A percentile compares a stretch with the other conserved stretches of the same genome.
Conservation (phyloP, 768 basidiomycete species). For the Phlebiopsis flavidoalba region DNA sequence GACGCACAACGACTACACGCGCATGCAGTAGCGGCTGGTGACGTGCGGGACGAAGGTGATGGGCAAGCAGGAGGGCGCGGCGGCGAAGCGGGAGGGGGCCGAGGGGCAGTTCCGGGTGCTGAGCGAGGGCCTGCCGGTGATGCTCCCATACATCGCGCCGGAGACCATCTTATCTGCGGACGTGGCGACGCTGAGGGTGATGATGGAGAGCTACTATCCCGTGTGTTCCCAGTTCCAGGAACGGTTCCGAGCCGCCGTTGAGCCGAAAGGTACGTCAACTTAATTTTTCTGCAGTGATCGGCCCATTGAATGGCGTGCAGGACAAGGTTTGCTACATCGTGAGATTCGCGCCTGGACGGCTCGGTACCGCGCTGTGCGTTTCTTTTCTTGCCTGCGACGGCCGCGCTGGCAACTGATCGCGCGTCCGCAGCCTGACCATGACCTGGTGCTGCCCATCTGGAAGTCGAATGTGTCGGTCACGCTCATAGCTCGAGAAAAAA, state of each 20-base stretch:
- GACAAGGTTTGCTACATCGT: constrained; percentile 72
- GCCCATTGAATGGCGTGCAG: constrained; percentile 22
- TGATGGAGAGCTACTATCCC: constrained; percentile 81
- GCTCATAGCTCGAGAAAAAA: constrained; percentile 96
- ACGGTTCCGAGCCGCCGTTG: constrained; percentile 51
- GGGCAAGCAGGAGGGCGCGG: constrained; percentile 74
- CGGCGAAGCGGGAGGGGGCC: constrained; percentile 38
- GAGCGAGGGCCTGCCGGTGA: constrained; percentile 77
- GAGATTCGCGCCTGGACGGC: constrained; percentile 52
- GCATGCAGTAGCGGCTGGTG: constrained; percentile 82
- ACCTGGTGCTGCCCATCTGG: constrained; percentile 92
- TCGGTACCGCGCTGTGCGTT: constrained; percentile 6
- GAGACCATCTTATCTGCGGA: constrained; percentile 56
- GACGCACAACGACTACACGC: constrained; percentile 73
- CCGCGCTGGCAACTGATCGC: background rate
- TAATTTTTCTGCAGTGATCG: background rate
- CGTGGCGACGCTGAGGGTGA: constrained; percentile 49
- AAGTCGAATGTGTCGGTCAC: constrained; percentile 84
- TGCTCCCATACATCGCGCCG: constrained; percentile 77
- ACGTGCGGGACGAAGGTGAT: constrained; percentile 94
- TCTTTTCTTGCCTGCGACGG: background rate
- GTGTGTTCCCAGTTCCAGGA: constrained; percentile 58
- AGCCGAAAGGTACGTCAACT: constrained; percentile 42
- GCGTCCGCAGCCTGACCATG: constrained; percentile 56
- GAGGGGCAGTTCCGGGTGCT: constrained; percentile 71